phyloP scores from a whole-genome alignment of 208 protist species.

The Leishmania aethiopica region DNA sequence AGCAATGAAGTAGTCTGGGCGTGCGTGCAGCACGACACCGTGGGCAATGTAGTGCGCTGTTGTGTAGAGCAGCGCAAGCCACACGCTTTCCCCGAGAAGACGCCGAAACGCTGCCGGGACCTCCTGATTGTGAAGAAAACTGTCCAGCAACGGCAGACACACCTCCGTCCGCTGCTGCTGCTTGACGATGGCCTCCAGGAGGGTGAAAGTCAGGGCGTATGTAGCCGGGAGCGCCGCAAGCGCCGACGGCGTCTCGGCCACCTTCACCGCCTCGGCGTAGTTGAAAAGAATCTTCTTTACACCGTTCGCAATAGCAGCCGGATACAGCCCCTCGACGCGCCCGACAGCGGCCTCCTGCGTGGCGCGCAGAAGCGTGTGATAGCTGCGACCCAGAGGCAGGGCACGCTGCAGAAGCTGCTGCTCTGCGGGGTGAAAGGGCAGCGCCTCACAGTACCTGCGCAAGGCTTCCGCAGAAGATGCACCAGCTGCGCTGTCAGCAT shows the following conservation, averaged over 20 bases:
- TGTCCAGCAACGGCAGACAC: constrained; percentile 42
- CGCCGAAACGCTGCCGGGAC: constrained; percentile 61
- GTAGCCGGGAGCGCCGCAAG: constrained; percentile 39
- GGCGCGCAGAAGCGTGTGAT: constrained; percentile 35
- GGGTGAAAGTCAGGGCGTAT: constrained; percentile 55
- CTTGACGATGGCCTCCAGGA: constrained; percentile 45
- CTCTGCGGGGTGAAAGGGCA: constrained; percentile 76
- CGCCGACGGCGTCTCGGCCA: constrained; percentile 37
- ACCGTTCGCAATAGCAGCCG: constrained; percentile 55
- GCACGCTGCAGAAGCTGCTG: constrained; percentile 43
- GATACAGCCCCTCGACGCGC: constrained; percentile 51
- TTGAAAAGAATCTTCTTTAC: constrained; percentile 41
- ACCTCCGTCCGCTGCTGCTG: constrained; percentile 11
- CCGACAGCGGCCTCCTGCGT: constrained; percentile 50
- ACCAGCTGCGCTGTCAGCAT: neutral
- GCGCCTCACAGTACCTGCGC: constrained; percentile 14
- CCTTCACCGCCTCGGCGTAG: constrained; percentile 64
- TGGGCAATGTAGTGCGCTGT: constrained; percentile 86
- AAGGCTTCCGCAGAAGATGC: constrained; percentile 1
- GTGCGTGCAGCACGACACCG: constrained; percentile 83
- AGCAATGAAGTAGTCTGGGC: constrained; percentile 75
- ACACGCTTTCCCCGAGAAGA: constrained; percentile 73
- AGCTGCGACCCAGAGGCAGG: constrained; percentile 64
- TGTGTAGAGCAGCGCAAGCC: constrained; percentile 75
- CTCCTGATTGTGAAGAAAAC: constrained; percentile 56